These are phyloP conservation scores for Calocybe gangraenosa DNA, from an alignment of 768 basidiomycete genomes.

Conservation along the genomic window DNA sequence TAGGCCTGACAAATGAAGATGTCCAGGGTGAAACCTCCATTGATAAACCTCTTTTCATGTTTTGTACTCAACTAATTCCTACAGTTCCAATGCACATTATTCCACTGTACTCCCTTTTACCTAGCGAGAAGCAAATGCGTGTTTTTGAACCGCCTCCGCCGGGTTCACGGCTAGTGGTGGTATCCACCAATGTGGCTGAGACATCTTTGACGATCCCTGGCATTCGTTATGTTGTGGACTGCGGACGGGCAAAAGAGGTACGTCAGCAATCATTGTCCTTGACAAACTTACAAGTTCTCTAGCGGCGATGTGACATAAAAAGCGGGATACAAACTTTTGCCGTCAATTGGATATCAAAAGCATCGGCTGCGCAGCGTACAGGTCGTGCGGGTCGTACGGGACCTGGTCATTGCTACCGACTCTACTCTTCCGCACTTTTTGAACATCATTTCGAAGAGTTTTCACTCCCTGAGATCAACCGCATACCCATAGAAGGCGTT, in stretches of 20 bases:
- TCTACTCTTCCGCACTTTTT: conserved; percentile 93
- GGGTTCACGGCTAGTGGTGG: conserved; percentile 82
- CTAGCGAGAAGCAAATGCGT: conserved; percentile 92
- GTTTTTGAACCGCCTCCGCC: conserved; percentile 85
- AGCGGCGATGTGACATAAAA: conserved; percentile 80
- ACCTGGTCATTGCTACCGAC: conserved; percentile 95
- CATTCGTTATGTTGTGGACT: conserved; percentile 97
- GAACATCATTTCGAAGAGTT: conserved; percentile 91
- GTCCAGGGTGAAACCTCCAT: conserved; percentile 48
- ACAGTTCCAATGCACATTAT: conserved; percentile 92
- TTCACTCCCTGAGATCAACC: conserved; percentile 85
- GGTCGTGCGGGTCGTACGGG: conserved; percentile 98
- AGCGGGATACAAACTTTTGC: conserved; percentile 91
- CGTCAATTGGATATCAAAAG: conserved; percentile 92
- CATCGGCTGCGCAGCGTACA: conserved; percentile 89
- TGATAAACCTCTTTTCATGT: neutral
- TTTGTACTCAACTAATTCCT: neutral
- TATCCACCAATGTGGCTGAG: conserved; percentile 95
- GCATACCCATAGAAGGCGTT: conserved; percentile 95
- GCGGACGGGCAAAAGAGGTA: conserved; percentile 93
- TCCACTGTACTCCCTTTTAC: conserved; percentile 87
- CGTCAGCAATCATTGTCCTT: neutral
- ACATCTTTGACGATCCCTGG: conserved; percentile 96
- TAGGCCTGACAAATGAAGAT: conserved; percentile 61
- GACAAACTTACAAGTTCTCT: conserved; percentile 3